These are phyloP conservation scores for Erythrobasidium hasegawianum DNA, from an alignment of 1,284 basidiomycete species.

Conservation along the genomic window DNA sequence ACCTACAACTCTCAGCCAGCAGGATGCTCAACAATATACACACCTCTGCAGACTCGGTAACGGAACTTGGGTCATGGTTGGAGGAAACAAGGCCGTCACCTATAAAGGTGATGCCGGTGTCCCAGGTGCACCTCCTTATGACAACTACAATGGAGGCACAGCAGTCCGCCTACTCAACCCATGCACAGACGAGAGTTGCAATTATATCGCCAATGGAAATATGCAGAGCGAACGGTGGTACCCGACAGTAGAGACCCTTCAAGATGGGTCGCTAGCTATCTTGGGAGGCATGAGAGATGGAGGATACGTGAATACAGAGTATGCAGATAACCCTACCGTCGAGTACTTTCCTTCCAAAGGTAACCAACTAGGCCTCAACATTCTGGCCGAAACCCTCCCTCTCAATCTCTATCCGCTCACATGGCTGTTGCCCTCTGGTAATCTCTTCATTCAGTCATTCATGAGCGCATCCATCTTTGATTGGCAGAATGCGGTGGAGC, in stretches of 20 bases:
- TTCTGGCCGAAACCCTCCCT: slow-evolving; percentile 76
- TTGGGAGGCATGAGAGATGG: slow-evolving; percentile 65
- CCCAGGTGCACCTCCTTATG: slow-evolving; percentile 52
- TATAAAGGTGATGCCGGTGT: slow-evolving; percentile 58
- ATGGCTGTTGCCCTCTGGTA: slow-evolving; percentile 78
- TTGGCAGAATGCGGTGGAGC: slow-evolving; percentile 63
- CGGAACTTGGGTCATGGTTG: slow-evolving; percentile 60
- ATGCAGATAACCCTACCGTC: slow-evolving; percentile 76
- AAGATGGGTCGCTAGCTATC: slow-evolving; percentile 55
- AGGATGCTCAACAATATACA: too few species aligned
- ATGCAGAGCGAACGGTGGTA: slow-evolving; percentile 84
- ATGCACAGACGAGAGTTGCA: slow-evolving; percentile 64
- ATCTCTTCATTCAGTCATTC: slow-evolving; percentile 51
- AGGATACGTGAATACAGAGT: slow-evolving; percentile 75
- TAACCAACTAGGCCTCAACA: slow-evolving; percentile 62
- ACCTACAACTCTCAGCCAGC: too few species aligned
- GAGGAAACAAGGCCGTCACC: slow-evolving; percentile 72
- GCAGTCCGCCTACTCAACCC: slow-evolving; percentile 63
- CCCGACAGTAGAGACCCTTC: slow-evolving; percentile 56
- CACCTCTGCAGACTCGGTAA: slow-evolving; percentile 44
- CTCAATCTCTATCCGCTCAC: slow-evolving; percentile 85
- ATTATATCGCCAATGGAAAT: slow-evolving; percentile 61
- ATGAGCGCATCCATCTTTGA: slow-evolving; percentile 55
- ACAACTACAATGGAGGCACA: slow-evolving; percentile 63
- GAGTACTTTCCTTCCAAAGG: slow-evolving; percentile 76